Evolutionary conservation across 129 eudicot genomes (phyloP).

Genomic region (Smallanthus sonchifolius): DNA sequence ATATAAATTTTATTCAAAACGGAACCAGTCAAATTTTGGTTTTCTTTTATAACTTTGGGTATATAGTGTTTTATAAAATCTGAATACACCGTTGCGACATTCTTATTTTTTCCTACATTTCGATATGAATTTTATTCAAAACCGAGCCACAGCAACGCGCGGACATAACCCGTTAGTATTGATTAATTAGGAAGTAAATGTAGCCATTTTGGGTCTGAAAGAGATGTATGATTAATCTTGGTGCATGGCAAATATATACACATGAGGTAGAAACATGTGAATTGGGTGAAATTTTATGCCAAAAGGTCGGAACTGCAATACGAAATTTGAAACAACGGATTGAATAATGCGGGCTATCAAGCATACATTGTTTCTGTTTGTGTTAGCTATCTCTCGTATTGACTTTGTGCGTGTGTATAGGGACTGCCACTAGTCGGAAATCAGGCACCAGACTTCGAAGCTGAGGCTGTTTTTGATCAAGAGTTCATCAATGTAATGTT

Average conservation of each 20-base stretch:
- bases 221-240: neutral
- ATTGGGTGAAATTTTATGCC: neutral
- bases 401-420: slow-evolving; percentile 28
- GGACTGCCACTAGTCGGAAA: slow-evolving; percentile 81
- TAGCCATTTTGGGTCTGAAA: neutral
- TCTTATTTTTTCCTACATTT: too few species aligned
- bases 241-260: neutral
- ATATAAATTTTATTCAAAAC: too few species aligned
- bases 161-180: neutral
- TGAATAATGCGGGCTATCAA: neutral
- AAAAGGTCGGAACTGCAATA: neutral
- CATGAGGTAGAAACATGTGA: neutral
- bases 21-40: too few species aligned
- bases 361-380: neutral
- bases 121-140: too few species aligned
- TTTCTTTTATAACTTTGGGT: too few species aligned
- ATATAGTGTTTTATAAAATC: too few species aligned
- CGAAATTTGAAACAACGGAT: neutral
- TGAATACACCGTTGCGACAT: too few species aligned
- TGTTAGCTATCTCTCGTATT: neutral
- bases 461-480: slow-evolving; percentile 96
- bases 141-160: too few species aligned
- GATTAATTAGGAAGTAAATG: neutral
- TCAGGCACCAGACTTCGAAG: slow-evolving; percentile 85
- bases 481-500: slow-evolving; percentile 77